phyloP scores from a whole-genome alignment of 306 rosid species.

The Betula pendula region DNA sequence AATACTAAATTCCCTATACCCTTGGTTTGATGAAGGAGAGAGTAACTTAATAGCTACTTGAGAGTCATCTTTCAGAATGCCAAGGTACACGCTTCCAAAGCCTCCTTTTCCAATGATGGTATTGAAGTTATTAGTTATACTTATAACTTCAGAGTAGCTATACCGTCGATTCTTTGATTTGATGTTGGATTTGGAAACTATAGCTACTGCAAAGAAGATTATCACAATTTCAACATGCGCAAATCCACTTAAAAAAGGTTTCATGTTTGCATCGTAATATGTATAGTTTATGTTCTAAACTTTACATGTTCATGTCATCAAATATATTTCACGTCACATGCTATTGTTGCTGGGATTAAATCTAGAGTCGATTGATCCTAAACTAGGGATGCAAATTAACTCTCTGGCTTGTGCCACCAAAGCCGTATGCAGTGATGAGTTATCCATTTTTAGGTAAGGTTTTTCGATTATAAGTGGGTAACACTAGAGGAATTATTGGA shows the following conservation, averaged over 20 bases:
- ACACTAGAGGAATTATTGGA: too few relatives aligned
- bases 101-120: conserved; percentile 49
- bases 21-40: conserved; percentile 40
- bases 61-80: conserved; percentile 22
- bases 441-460: neutral
- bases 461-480: too few relatives aligned
- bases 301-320: neutral
- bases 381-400: neutral
- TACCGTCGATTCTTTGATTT: conserved; percentile 27
- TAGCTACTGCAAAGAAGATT: neutral
- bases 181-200: neutral
- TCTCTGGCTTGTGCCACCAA: neutral
- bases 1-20: conserved; percentile 37
- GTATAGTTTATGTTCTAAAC: neutral
- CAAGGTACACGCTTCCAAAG: conserved; percentile 47
- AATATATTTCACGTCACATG: neutral
- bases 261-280: neutral
- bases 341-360: neutral
- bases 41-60: conserved; percentile 51
- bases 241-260: neutral
- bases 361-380: neutral
- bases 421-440: neutral
- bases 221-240: neutral
- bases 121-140: conserved; percentile 37
- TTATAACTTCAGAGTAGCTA: conserved; percentile 25